Conservation (phyloP, 306 rosid species). For the Delonix regia region DNA sequence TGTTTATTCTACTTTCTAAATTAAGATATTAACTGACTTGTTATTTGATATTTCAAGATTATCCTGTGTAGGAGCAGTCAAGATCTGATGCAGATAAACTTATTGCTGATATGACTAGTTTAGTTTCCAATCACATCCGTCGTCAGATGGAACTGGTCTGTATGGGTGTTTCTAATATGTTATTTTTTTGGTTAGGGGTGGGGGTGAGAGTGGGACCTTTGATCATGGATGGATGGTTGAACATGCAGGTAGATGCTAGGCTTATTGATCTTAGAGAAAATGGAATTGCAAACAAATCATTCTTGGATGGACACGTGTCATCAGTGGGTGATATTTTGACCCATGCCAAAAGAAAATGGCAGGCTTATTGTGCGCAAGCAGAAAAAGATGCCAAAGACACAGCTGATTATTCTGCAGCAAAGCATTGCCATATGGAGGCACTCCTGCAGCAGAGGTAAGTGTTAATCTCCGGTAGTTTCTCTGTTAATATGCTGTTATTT, state of each 20-base stretch:
- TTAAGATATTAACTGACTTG: too few species aligned
- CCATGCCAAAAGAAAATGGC: constrained; percentile 73
- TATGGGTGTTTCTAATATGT: not conserved
- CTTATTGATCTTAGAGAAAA: constrained; percentile 56
- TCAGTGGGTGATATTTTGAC: constrained; percentile 54
- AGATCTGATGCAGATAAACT: constrained; percentile 64
- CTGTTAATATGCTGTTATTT: not conserved
- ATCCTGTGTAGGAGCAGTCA: constrained; percentile 55
- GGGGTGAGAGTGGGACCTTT: not conserved
- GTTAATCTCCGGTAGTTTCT: not conserved
- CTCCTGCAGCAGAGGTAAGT: constrained; percentile 62
- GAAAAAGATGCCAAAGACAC: constrained; percentile 56
- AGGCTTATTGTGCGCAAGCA: constrained; percentile 47
- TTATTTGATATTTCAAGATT: constrained; percentile 24
- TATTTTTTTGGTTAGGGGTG: not conserved
- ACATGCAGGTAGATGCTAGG: constrained; percentile 58
- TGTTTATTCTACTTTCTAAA: not conserved
- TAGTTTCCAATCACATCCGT: constrained; percentile 53
- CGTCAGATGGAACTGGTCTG: constrained; percentile 64
- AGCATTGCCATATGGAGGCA: constrained; percentile 68
- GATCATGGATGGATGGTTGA: constrained; percentile 1
- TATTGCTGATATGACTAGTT: constrained; percentile 56
- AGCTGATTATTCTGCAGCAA: constrained; percentile 63
- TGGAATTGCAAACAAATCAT: constrained; percentile 53
- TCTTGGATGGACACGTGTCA: constrained; percentile 59